Evolutionary conservation across 78 protist species (phyloP), one percentile per base, ranked within the genome.

Genomic region (Mantamonas sphyraenae): DNA sequence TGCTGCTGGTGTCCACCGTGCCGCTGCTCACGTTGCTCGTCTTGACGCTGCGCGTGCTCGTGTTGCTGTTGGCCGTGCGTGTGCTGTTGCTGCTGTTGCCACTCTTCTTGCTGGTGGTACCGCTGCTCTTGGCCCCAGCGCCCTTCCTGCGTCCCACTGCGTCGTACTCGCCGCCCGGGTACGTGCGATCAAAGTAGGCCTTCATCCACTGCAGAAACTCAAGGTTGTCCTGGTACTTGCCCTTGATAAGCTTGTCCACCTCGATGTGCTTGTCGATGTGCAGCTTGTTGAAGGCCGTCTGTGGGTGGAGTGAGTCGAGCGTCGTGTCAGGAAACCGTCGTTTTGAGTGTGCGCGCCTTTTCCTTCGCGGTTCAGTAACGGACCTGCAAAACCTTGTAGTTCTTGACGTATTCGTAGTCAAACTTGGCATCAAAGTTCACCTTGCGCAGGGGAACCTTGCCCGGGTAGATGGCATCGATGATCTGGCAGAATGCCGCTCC

Each of bases 131-230:
- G n/a, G n/a, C n/a, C 9, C 31, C 34, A n/a, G 71, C 33, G 16
- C 57, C 71, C 39, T 12, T 16, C 12, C 71, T 12, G 33, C 71
- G 33, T 19, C 26, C 71, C 9, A 69, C 74, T 12, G 68, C 68
- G 24, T 58, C 68, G n/a, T 9, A 9, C 30, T 17, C 60, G 12
- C 14, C 38, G n/a, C n/a, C n/a, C n/a, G n/a, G n/a, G n/a, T n/a
- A n/a, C n/a, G n/a, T n/a, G n/a, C 53, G 10, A 12, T 77, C 82
- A 14, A 3, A 86, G 40, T 57, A 89, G 30, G 75, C 55, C 63
- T 90, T 88, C 63, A 93, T 56, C 97, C 97, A 93, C 66, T 93
- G 97, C 24, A 77, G 58, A 70, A 93, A 89, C 34, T 93, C 97
- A 5, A 93, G 81, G 72, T 89, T 91, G 55, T 88, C 96, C 76